Conservation (phyloP, 164 flowering plant species). For the Sedum album region DNA sequence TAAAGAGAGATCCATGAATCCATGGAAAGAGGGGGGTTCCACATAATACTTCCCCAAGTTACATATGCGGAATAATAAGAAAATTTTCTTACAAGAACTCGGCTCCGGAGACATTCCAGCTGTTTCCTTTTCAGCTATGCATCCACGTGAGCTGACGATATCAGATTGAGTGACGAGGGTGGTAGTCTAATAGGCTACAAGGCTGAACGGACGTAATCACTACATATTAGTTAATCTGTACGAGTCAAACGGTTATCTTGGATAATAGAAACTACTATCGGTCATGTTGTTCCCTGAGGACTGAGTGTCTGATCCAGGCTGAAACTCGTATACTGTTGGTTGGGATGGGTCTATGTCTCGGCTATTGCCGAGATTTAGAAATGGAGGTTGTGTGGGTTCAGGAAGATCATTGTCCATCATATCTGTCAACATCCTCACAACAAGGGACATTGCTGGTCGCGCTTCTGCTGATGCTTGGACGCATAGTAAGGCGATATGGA, state of each 20-base stretch:
- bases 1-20: too few relatives aligned
- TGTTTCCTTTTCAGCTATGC: not conserved
- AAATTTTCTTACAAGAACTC: not conserved
- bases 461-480: conserved; percentile 62
- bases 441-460: conserved; percentile 65
- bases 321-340: conserved; percentile 12
- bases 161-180: not conserved
- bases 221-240: conserved; percentile 19
- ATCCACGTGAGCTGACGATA: not conserved
- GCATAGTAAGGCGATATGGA: conserved; percentile 66
- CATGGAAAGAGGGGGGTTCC: too few relatives aligned
- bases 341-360: conserved; percentile 11
- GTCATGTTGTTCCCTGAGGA: conserved; percentile 45
- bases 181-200: too few relatives aligned
- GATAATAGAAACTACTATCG: not conserved
- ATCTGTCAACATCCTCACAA: conserved; percentile 48
- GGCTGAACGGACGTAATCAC: too few relatives aligned
- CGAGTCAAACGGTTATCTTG: not conserved
- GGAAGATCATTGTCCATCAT: conserved; percentile 29
- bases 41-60: too few relatives aligned
- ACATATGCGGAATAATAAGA: not conserved
- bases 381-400: conserved; percentile 66
- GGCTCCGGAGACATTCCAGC: not conserved
- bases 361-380: conserved; percentile 23
- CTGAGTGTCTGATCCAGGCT: conserved; percentile 25